Evolutionary conservation across 2,329 filamentous ascomycete genomes (phyloP), one percentile per base, ranked within the genome.

Genomic region (Ceratocystis albifundus): DNA sequence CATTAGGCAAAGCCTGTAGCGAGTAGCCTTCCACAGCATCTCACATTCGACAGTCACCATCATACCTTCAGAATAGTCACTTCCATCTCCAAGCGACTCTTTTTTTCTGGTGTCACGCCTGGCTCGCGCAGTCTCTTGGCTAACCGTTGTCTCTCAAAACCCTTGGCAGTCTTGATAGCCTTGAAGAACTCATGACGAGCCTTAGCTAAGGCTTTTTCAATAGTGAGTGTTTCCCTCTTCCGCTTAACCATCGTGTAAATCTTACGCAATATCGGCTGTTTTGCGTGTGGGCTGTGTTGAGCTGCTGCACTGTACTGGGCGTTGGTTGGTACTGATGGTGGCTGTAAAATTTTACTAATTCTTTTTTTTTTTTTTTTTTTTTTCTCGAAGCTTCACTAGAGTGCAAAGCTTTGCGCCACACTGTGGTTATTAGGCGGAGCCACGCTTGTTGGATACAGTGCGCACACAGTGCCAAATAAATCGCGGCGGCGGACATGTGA

Each of bases 141-240:
- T 68, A 88, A 80, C 70, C 90, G 88, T 76, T 93, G 89, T 59
- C 88, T 82, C 77, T 93, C 89, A 72, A 90, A 88, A 61, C 86
- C 86, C 73, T 89, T 90, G 66, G 86, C 87, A 10, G 80, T 78
- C 74, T 90, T 90, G 68, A 93, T 79, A 0, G 86, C 87, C 67
- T 84, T 81, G 69, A 81, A 80, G 7, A 93, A 78, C 45, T 85
- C 80, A 72, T 83, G 84, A 69, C 81, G 79, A 71, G 80, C 77
- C 70, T 82, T 80, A 7, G 78, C 75, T n/a, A 86, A 76, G 68
- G 80, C 78, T 7, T 79, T 77, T 7, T 80, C 76, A 59, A 84
- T 74, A 66, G 73, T 76, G 36, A 76, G 74, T 59, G 80, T 77
- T 67, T 73, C 73, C 67, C 82, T 78, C 76, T 85, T 85, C 70